These are phyloP conservation scores for Sporothrix globosa DNA, from an alignment of 2,329 filamentous ascomycete genomes.

Conservation along the genomic window DNA sequence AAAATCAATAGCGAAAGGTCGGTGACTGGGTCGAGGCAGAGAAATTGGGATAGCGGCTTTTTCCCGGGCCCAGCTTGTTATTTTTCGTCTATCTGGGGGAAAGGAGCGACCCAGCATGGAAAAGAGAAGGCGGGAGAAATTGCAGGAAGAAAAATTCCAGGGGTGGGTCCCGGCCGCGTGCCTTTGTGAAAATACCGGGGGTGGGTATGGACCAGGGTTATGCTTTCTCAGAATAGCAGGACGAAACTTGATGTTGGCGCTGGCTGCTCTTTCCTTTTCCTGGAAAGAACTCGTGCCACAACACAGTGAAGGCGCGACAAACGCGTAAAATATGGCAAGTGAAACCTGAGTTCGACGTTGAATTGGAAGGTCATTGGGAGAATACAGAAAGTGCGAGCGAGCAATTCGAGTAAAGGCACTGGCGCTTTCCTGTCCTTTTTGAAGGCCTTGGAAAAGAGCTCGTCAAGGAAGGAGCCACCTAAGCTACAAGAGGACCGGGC, in stretches of 20 bases:
- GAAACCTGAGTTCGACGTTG: background rate
- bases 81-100: slow-evolving; percentile 23
- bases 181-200: slow-evolving; percentile 18
- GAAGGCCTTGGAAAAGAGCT: background rate
- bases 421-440: slow-evolving; percentile 12
- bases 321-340: background rate
- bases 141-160: slow-evolving; percentile 33
- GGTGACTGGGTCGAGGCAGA: slow-evolving; percentile 18
- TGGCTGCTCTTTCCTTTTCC: slow-evolving; percentile 26
- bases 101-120: slow-evolving; percentile 9
- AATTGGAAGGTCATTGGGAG: background rate
- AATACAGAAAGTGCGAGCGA: slow-evolving; percentile 12
- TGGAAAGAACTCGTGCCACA: slow-evolving; percentile 1
- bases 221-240: background rate
- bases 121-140: slow-evolving; percentile 35
- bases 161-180: slow-evolving; percentile 28
- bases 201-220: slow-evolving; percentile 10
- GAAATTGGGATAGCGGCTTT: slow-evolving; percentile 27
- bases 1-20: background rate
- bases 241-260: slow-evolving; percentile 22
- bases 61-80: slow-evolving; percentile 20
- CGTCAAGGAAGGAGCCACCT: slow-evolving; percentile 7
- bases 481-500: background rate
- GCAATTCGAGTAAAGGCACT: slow-evolving; percentile 6
- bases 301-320: background rate